phyloP scores from a whole-genome alignment of 1,284 basidiomycete species.

The Papiliotrema fonsecae region DNA sequence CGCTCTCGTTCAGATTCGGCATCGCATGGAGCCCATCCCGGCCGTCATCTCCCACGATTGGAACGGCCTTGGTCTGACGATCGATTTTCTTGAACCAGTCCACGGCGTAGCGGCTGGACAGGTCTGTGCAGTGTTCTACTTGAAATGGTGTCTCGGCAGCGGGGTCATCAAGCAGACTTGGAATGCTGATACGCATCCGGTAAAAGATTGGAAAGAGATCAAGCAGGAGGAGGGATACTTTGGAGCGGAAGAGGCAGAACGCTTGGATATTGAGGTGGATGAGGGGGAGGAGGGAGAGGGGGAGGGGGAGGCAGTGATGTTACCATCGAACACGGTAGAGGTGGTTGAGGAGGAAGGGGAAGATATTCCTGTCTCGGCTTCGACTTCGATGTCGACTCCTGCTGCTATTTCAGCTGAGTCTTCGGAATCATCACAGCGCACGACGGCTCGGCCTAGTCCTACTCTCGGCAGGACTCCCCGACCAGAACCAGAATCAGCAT shows the following conservation, averaged over 20 bases:
- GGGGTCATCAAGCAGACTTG: slow-evolving; percentile 57
- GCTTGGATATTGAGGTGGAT: neutral
- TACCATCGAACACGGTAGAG: neutral
- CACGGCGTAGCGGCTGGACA: slow-evolving; percentile 76
- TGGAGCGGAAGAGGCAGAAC: slow-evolving; percentile 1
- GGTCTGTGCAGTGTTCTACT: slow-evolving; percentile 67
- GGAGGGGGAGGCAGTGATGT: neutral
- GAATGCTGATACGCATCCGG: slow-evolving; percentile 11
- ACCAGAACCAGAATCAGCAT: too few species aligned
- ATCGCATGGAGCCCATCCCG: slow-evolving; percentile 59
- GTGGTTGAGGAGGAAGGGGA: neutral
- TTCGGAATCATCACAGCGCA: neutral
- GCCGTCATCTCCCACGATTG: slow-evolving; percentile 28
- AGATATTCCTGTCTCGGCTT: neutral
- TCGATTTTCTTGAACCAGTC: slow-evolving; percentile 57
- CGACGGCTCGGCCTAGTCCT: neutral
- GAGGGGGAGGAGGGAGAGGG: neutral
- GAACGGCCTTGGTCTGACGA: slow-evolving; percentile 18
- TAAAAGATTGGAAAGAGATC: neutral
- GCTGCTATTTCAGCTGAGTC: neutral
- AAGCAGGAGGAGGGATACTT: neutral
- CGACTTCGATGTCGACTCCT: neutral
- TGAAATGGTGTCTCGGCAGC: slow-evolving; percentile 76
- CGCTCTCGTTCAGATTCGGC: slow-evolving; percentile 63
- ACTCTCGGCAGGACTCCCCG: too few species aligned